Conservation (phyloP, 2,329 filamentous ascomycete species). For the Arthrinium phaeospermum region DNA sequence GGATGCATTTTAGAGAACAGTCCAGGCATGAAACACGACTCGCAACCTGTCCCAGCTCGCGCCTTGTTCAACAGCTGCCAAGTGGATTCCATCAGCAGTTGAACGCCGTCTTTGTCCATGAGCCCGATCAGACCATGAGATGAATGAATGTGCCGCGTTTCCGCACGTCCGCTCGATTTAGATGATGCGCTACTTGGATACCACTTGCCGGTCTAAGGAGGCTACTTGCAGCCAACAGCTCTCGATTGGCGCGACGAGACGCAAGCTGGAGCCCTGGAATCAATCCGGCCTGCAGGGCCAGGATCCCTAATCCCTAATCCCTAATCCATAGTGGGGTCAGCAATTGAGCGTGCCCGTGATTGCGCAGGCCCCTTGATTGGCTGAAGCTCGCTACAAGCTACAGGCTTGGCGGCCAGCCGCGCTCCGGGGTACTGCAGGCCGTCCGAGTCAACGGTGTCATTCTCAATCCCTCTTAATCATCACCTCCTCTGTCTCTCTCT, state of each 20-base stretch:
- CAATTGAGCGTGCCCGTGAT: neutral
- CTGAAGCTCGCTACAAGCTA: neutral
- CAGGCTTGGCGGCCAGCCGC: neutral
- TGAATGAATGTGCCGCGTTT: too few relatives aligned
- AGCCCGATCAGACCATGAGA: neutral
- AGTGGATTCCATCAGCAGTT: neutral
- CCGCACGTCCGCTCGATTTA: neutral
- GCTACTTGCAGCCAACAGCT: neutral
- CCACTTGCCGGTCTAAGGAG: neutral
- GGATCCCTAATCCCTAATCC: neutral
- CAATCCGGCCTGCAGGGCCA: neutral
- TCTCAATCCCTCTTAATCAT: conserved; percentile 1
- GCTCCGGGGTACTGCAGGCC: conserved; percentile 3
- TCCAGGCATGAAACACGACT: neutral
- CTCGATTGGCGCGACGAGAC: neutral
- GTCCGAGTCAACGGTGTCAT: conserved; percentile 12
- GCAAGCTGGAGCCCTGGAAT: neutral
- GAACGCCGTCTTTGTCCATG: neutral
- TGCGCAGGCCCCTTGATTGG: conserved; percentile 3
- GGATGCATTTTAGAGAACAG: neutral
- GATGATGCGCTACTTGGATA: neutral
- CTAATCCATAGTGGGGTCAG: neutral
- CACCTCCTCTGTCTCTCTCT: neutral
- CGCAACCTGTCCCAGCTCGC: neutral
- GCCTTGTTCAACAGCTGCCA: neutral